Evolutionary conservation across 1,139 yeast genomes (phyloP).

Genomic region (Saccharomyces pastorianus): DNA sequence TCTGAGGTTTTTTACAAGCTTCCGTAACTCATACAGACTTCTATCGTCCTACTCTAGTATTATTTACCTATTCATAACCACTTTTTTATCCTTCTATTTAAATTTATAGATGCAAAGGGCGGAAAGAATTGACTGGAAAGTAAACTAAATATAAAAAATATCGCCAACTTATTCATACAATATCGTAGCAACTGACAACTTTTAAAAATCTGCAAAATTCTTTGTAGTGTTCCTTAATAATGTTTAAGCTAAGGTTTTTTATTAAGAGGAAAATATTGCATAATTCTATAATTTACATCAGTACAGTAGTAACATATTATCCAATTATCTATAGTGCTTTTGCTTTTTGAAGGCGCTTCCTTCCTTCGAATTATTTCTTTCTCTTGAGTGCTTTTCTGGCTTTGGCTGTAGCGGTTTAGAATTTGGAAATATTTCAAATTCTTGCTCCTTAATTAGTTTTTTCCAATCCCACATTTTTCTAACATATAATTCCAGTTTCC

Average conservation of each 20-base stretch:
- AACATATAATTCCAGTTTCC: conserved; percentile 42
- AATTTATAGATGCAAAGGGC: no score
- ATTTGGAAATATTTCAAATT: conserved; percentile 41
- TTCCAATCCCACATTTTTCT: conserved; percentile 84
- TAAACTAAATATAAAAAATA: not conserved
- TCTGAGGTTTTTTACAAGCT: no score
- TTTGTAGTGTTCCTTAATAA: not conserved
- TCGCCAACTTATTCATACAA: not conserved
- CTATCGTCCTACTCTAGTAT: no score
- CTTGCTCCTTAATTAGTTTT: conserved; percentile 60
- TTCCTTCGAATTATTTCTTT: not conserved
- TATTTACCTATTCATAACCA: no score
- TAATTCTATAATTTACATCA: not conserved
- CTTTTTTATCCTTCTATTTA: no score
- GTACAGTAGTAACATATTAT: not conserved
- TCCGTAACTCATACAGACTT: no score
- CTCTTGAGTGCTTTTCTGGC: not conserved
- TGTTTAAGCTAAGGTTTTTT: not conserved
- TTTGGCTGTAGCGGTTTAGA: conserved; percentile 26
- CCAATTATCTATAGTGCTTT: not conserved
- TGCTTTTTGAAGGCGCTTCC: not conserved
- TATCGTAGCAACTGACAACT: not conserved
- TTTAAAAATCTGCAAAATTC: not conserved
- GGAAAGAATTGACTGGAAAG: not conserved
- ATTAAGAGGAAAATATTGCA: not conserved